Conservation (phyloP, 495 filamentous ascomycete genomes). For the Hypoxylon lienhwacheense region DNA sequence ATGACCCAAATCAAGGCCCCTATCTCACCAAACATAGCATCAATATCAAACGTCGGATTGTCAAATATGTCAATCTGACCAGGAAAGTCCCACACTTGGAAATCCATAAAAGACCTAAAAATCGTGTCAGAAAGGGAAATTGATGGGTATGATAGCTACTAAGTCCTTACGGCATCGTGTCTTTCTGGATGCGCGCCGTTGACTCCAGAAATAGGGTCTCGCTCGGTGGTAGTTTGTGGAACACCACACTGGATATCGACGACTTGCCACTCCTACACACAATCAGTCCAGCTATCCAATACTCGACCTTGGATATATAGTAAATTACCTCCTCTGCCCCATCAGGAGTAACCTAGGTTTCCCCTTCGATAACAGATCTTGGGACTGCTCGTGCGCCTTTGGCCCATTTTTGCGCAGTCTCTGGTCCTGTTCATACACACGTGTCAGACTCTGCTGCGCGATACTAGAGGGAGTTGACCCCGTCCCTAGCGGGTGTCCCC, state of each 20-base stretch:
- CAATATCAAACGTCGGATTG: constrained; percentile 76
- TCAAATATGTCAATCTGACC: constrained; percentile 90
- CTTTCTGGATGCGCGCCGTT: constrained; percentile 88
- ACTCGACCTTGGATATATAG: neutral
- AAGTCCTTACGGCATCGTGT: constrained; percentile 74
- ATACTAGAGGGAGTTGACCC: constrained; percentile 44
- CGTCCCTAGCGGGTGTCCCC: constrained; percentile 27
- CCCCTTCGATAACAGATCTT: constrained; percentile 50
- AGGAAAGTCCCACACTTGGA: constrained; percentile 97
- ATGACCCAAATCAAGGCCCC: constrained; percentile 98
- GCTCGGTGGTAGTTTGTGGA: constrained; percentile 92
- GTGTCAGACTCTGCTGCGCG: constrained; percentile 58
- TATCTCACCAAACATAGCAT: constrained; percentile 88
- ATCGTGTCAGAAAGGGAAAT: neutral
- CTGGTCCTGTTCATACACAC: constrained; percentile 59
- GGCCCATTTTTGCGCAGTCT: constrained; percentile 47
- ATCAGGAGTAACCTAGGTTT: constrained; percentile 91
- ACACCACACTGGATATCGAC: constrained; percentile 95
- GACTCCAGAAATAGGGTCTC: constrained; percentile 95
- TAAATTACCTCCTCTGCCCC: constrained; percentile 84
- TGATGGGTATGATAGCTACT: neutral
- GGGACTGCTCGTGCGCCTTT: constrained; percentile 45
- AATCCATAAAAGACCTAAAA: constrained; percentile 92
- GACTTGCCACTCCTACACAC: constrained; percentile 85
- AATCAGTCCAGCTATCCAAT: constrained; percentile 19